Evolutionary conservation across 148 eudicot genomes (phyloP), one percentile per base, ranked within the genome.

Genomic region (Vaccinium darrowii): DNA sequence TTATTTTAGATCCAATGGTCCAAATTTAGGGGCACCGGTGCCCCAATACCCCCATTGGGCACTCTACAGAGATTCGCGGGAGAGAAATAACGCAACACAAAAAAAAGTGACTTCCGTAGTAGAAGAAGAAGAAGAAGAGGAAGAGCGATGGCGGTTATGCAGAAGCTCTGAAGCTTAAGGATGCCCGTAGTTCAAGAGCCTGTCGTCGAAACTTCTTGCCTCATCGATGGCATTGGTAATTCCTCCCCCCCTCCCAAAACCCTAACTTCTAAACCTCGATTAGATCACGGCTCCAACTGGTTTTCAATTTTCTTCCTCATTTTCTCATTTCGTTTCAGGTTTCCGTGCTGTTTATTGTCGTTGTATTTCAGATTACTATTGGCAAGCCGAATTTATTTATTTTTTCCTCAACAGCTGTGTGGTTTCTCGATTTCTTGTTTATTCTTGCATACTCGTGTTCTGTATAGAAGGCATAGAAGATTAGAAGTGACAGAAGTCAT

Each of bases 161-260:
- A 87, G 83, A 93, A 87, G 87, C 87, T 30, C 33, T 30, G 33
- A 30, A 30, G 33, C 33, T 1, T 96, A 72, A 92, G 33, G 87
- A 92, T 92, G 92, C 90, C 94, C 88, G 94, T 94, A 23, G 99
- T 57, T 1, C 92, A 94, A 90, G 95, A 96, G 88, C 99, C 99
- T 5, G 92, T 96, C 27, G 95, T 96, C 27, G 93, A 94, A 11
- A 95, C 99, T 75, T 94, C 99, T 77, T 93, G 95, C 84, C 92
- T 96, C 79, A 94, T 94, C 73, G 98, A 90, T 51, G 97, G 99
- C 63, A 80, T 96, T 52, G 99, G 99, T 96, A 89, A 43, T 39
- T 4, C 18, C 16, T 43, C 25, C 23, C 16, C 16, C 19, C 23
- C 53, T 18, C 58, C 39, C 67, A 8, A 18, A 53, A 33, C 51